These are phyloP conservation scores for Litchi chinensis DNA, from an alignment of 345 rosid species.

Conservation along the genomic window DNA sequence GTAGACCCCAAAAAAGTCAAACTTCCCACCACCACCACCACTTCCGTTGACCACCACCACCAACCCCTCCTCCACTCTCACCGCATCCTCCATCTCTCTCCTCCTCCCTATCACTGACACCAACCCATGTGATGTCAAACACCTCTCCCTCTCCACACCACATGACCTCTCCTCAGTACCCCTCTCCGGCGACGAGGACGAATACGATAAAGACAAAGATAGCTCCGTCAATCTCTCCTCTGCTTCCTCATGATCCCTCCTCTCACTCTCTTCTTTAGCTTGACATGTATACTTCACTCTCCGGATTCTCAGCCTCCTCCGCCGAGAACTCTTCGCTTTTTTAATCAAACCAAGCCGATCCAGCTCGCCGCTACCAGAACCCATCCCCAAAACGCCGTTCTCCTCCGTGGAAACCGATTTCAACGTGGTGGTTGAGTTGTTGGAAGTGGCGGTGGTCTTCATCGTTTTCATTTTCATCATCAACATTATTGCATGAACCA, in stretches of 20 bases:
- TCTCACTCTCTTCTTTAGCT: neutral
- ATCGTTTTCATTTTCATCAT: neutral
- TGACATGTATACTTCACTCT: slow-evolving; percentile 34
- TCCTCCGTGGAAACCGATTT: neutral
- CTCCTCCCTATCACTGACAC: slow-evolving; percentile 67
- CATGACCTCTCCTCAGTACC: too few relatives aligned
- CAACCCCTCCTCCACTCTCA: slow-evolving; percentile 46
- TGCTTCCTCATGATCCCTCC: neutral
- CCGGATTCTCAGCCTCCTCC: slow-evolving; percentile 36
- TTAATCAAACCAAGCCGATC: slow-evolving; percentile 19
- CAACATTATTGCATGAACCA: slow-evolving; percentile 30
- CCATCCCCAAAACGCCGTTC: neutral
- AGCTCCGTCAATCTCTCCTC: slow-evolving; percentile 29
- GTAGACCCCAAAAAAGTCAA: slow-evolving; percentile 61
- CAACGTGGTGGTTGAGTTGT: neutral
- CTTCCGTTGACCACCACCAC: slow-evolving; percentile 5
- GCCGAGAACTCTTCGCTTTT: slow-evolving; percentile 31
- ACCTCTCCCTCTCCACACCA: neutral
- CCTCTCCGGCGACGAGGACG: slow-evolving; percentile 19
- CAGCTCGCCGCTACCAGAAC: slow-evolving; percentile 21
- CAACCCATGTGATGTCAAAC: slow-evolving; percentile 35
- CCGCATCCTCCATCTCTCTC: slow-evolving; percentile 70
- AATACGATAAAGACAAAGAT: slow-evolving; percentile 22
- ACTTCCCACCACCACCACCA: slow-evolving; percentile 27
- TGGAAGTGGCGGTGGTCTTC: neutral